Evolutionary conservation across 2,329 filamentous ascomycete genomes (phyloP).

Genomic region (Colletotrichum lini): DNA sequence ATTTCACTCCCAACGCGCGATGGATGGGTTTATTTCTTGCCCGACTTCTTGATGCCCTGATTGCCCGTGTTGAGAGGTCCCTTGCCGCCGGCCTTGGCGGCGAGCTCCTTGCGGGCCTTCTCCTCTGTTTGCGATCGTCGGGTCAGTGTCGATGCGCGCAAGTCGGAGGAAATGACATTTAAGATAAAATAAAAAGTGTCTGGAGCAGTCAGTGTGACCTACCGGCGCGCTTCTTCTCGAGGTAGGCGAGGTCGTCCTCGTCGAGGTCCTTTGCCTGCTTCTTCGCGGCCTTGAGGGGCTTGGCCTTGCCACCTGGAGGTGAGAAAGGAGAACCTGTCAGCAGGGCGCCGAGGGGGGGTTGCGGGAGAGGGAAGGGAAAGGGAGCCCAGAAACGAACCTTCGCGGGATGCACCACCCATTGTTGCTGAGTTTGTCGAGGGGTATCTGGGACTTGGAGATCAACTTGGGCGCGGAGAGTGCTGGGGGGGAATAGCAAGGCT

Average conservation of each 20-base stretch:
- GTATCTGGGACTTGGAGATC: constrained; percentile 16
- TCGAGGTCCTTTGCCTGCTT: constrained; percentile 87
- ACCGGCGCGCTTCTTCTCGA: constrained; percentile 89
- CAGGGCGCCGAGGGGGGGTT: not conserved
- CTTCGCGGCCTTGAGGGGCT: constrained; percentile 91
- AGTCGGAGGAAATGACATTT: not conserved
- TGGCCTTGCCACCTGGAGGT: constrained; percentile 80
- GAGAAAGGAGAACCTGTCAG: constrained; percentile 14
- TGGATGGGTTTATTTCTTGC: constrained; percentile 82
- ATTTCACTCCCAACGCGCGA: no score
- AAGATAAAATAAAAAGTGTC: not conserved
- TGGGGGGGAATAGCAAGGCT: constrained; percentile 28
- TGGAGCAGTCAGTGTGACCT: constrained; percentile 51
- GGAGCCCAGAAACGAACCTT: constrained; percentile 49
- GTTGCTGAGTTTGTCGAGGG: constrained; percentile 38
- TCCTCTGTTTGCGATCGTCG: constrained; percentile 68
- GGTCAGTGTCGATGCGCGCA: constrained; percentile 15
- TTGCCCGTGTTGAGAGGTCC: constrained; percentile 87
- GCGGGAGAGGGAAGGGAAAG: not conserved
- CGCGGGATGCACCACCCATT: constrained; percentile 58
- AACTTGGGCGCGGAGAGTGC: constrained; percentile 13
- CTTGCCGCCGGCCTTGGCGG: constrained; percentile 87
- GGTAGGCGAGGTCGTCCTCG: constrained; percentile 87
- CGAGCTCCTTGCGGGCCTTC: constrained; percentile 87
- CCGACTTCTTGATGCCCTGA: constrained; percentile 97